Evolutionary conservation across 2,329 filamentous ascomycete genomes (phyloP), one percentile per base, ranked within the genome.

Genomic region (Penicillium sp.): DNA sequence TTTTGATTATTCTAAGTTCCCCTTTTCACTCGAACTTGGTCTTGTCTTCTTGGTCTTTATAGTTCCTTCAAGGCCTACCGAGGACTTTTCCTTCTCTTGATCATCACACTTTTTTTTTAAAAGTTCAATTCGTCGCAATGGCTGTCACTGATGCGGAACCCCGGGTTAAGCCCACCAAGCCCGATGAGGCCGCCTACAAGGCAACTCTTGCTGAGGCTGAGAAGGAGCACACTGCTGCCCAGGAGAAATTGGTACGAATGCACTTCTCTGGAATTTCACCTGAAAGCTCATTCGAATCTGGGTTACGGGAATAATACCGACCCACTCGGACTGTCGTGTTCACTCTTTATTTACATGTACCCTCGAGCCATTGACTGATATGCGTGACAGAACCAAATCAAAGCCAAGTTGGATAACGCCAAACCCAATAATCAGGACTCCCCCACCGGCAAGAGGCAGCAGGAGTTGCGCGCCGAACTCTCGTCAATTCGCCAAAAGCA

Each of bases 401-500:
- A 91, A 77, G 84, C 87, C 72, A 96, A 97, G 79, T 85, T 97
- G 70, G 91, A 97, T 55, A 79, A 86, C 61, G 90, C 89, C 57
- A 83, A 87, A 69, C 89, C 90, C 44, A 88, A 89, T 78, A 91
- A 93, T 71, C 86, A 90, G 75, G 89, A 89, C 69, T 90, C 85
- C 32, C 90, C 93, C 13, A 80, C 83, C 57, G 87, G 86, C 68
- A 91, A 96, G 81, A 89, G 87, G 71, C 89, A 91, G 70, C 84
- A 90, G 73, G 91, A 96, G 74, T 85, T 97, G 62, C 88, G 91
- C 67, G 79, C 85, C 51, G 85, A 97, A 77, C 83, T 91, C 67
- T 88, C 87, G 70, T 83, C 88, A 63, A 97, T 99, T 75, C 88
- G 90, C 60, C 83, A 87, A 74, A 88, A 94, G 79, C 94, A 97